These are phyloP conservation scores for Tulasnella sp. DNA, from an alignment of 768 basidiomycete genomes.

Conservation along the genomic window DNA sequence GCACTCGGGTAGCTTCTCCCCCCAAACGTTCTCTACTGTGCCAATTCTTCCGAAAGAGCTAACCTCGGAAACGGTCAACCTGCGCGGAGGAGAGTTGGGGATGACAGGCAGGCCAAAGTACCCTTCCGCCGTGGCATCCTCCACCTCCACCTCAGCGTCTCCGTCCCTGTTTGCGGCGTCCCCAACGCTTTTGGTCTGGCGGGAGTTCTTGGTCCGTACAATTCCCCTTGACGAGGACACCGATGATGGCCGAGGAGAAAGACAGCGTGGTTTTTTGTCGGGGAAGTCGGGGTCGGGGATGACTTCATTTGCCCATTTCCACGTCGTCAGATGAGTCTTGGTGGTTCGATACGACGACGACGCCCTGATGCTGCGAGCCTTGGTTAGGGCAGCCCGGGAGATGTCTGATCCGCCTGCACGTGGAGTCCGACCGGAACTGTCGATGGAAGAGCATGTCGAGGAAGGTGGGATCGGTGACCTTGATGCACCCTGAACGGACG, in stretches of 20 bases:
- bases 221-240: background rate
- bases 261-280: background rate
- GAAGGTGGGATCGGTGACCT: background rate
- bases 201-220: background rate
- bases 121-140: background rate
- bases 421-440: background rate
- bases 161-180: background rate
- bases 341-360: background rate
- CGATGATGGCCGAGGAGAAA: background rate
- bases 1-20: background rate
- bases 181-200: background rate
- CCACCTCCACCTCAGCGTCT: background rate
- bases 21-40: slow-evolving; percentile 14
- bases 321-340: background rate
- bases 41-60: background rate
- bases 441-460: background rate
- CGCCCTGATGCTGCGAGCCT: background rate
- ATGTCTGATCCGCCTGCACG: background rate
- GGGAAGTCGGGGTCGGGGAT: slow-evolving; percentile 18
- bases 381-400: background rate
- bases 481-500: background rate
- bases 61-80: slow-evolving; percentile 13
- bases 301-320: background rate
- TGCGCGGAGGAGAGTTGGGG: background rate
- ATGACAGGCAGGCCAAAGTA: background rate